phyloP scores from a whole-genome alignment of 768 basidiomycete species.

The Hortiboletus flavorubellus region DNA sequence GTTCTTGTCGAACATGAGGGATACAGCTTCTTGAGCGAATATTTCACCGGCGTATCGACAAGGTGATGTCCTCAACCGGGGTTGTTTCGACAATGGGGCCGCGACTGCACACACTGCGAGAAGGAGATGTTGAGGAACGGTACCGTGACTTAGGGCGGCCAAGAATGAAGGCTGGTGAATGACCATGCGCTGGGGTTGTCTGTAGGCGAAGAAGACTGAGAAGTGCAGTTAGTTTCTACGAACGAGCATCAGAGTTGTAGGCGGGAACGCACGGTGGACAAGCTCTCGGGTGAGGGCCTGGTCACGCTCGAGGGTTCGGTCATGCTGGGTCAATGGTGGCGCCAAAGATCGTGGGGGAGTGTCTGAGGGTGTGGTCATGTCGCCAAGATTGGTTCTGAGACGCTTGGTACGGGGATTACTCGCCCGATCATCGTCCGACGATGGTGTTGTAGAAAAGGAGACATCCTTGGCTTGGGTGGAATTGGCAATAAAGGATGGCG shows the following conservation, averaged over 20 bases:
- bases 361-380: conserved; percentile 34
- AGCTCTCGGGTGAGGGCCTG: conserved; percentile 66
- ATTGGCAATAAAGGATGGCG: conserved; percentile 13
- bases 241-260: background rate
- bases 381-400: conserved; percentile 40
- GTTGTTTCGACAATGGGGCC: conserved; percentile 69
- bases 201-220: conserved; percentile 78
- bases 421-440: conserved; percentile 41
- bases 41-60: conserved; percentile 52
- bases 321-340: conserved; percentile 34
- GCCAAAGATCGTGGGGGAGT: conserved; percentile 34
- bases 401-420: conserved; percentile 49
- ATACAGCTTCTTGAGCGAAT: conserved; percentile 57
- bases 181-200: conserved; percentile 71
- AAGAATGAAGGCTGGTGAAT: conserved; percentile 80
- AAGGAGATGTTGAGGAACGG: conserved; percentile 67
- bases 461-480: conserved; percentile 13
- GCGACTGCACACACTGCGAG: conserved; percentile 76
- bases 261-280: conserved; percentile 56
- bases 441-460: conserved; percentile 10
- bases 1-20: conserved; percentile 68
- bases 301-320: conserved; percentile 51
- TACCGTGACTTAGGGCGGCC: conserved; percentile 58
- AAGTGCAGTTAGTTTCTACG: conserved; percentile 1
- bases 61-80: conserved; percentile 53